Evolutionary conservation across 192 early-diverging fungal genomes (phyloP).

Genomic region (Backusella morwellensis): DNA sequence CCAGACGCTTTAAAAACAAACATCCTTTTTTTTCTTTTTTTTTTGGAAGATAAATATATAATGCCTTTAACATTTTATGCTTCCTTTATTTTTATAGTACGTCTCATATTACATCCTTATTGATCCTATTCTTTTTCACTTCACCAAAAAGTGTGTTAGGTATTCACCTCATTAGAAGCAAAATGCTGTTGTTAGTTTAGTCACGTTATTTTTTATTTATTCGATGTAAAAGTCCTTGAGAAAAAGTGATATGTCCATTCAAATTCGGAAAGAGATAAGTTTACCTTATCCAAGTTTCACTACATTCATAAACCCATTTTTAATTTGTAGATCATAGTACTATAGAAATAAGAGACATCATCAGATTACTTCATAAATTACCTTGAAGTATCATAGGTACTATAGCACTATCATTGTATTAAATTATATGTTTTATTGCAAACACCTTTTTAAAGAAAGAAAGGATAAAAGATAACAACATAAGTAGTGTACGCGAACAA

Average conservation of each 20-base stretch:
- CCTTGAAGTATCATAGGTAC: neutral
- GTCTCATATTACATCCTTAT: neutral
- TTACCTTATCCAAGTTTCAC: neutral
- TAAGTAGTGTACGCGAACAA: neutral
- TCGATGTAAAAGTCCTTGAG: neutral
- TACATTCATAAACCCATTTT: neutral
- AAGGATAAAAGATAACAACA: neutral
- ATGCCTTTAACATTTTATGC: neutral
- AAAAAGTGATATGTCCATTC: neutral
- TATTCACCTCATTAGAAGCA: neutral
- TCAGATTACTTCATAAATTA: neutral
- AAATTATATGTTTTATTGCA: neutral
- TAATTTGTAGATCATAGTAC: neutral
- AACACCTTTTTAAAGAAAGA: neutral
- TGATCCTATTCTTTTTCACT: neutral
- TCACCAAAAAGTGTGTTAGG: neutral
- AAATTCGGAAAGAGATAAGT: neutral
- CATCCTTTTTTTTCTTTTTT: neutral
- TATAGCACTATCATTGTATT: neutral
- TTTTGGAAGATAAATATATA: neutral
- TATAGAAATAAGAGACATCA: neutral
- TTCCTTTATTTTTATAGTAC: neutral
- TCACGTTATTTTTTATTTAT: slow-evolving; percentile 5
- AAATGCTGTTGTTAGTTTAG: neutral
- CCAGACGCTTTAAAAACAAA: neutral